These are phyloP conservation scores for Boletus tomentosulus DNA, from an alignment of 768 basidiomycete species.

Conservation along the genomic window DNA sequence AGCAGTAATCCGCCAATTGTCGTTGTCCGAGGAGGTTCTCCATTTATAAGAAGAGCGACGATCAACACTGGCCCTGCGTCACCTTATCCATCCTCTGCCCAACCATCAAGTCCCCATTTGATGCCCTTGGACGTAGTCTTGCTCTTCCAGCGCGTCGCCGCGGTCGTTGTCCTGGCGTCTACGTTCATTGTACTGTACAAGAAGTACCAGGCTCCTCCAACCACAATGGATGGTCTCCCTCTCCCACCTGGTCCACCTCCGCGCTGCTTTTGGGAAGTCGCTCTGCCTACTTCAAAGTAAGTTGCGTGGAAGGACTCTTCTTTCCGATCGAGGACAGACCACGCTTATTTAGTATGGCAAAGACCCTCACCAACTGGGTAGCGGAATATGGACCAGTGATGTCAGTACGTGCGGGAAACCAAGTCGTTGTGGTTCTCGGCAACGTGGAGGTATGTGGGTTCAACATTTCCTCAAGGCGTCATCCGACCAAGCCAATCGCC, in stretches of 20 bases:
- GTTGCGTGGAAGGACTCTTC: neutral
- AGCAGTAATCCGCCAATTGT: neutral
- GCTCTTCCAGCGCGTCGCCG: neutral
- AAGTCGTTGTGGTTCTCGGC: conserved; percentile 1
- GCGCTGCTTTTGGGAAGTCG: conserved; percentile 13
- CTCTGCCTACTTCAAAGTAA: conserved; percentile 9
- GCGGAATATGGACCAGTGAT: conserved; percentile 1
- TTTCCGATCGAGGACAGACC: neutral
- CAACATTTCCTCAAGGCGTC: neutral
- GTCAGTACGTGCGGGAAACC: conserved; percentile 26
- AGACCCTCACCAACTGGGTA: conserved; percentile 1
- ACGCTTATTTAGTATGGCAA: neutral
- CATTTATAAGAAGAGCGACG: neutral
- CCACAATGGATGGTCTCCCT: neutral
- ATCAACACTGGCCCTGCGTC: neutral
- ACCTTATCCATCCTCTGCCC: neutral
- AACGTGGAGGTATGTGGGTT: conserved; percentile 2
- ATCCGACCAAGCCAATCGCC: neutral
- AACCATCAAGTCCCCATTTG: neutral
- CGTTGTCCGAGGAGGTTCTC: neutral
- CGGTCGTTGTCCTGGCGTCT: neutral
- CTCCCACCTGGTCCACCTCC: conserved; percentile 21
- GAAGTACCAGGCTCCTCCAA: neutral
- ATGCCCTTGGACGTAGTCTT: neutral
- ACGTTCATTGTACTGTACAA: neutral